These are phyloP conservation scores for Ogataea degrootiae DNA, from an alignment of 805 yeast genomes.

Conservation along the genomic window DNA sequence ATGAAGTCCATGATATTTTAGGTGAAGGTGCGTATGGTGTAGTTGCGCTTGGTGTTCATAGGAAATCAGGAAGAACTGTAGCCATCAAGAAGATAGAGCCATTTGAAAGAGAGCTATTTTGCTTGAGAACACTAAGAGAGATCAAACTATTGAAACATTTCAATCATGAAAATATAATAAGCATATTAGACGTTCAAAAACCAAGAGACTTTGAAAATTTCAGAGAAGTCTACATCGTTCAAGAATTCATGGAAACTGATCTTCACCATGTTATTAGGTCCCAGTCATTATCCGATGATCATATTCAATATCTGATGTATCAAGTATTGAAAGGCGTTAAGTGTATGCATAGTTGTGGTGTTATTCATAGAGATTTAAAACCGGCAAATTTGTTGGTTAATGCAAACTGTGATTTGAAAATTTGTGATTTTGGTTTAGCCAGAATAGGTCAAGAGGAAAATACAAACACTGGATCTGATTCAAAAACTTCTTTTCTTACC, in stretches of 20 bases:
- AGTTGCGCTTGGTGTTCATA: constrained; percentile 65
- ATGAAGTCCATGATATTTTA: constrained; percentile 52
- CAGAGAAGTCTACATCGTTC: constrained; percentile 69
- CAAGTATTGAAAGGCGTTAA: constrained; percentile 69
- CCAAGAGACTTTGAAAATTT: constrained; percentile 56
- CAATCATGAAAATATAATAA: constrained; percentile 69
- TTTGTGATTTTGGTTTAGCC: constrained; percentile 77
- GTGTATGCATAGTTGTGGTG: constrained; percentile 66
- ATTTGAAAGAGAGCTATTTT: constrained; percentile 58
- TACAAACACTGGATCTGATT: constrained; percentile 24
- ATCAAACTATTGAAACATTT: constrained; percentile 61
- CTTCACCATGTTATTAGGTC: constrained; percentile 57
- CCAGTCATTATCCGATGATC: constrained; percentile 57
- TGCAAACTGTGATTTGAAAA: constrained; percentile 67
- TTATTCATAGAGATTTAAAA: constrained; percentile 72
- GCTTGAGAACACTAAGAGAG: constrained; percentile 68
- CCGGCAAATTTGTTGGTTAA: constrained; percentile 68
- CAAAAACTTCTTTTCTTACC: constrained; percentile 44
- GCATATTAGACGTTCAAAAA: constrained; percentile 60
- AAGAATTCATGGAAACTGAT: constrained; percentile 76
- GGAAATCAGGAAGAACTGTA: constrained; percentile 52
- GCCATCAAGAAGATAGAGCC: constrained; percentile 79
- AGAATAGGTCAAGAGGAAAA: constrained; percentile 45
- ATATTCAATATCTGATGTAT: constrained; percentile 64
- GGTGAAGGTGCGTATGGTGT: constrained; percentile 86